Evolutionary conservation across 805 yeast species (phyloP).

Genomic region (Wickerhamiella musiphila): DNA sequence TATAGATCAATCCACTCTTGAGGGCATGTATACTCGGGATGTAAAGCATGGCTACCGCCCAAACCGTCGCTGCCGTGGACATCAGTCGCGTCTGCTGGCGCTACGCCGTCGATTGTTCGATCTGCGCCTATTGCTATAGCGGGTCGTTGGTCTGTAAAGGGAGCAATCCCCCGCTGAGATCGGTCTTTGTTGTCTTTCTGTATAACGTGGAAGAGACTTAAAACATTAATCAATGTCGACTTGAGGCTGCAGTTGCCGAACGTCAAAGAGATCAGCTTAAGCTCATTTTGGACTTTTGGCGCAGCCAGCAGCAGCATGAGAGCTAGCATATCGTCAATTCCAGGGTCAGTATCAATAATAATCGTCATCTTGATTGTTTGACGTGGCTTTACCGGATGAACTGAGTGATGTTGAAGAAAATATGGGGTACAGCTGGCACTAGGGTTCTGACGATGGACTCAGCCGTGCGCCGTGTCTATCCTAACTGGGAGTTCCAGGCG

Average conservation of each 20-base stretch:
- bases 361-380: too few relatives aligned
- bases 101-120: constrained; percentile 14
- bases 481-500: too few relatives aligned
- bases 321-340: constrained; percentile 27
- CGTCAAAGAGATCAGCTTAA: constrained; percentile 22
- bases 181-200: constrained; percentile 19
- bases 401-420: too few relatives aligned
- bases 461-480: too few relatives aligned
- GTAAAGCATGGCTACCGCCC: constrained; percentile 35
- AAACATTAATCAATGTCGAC: constrained; percentile 21
- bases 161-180: constrained; percentile 9
- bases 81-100: constrained; percentile 32
- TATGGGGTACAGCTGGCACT: too few relatives aligned
- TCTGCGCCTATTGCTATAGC: constrained; percentile 20
- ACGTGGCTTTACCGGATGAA: too few relatives aligned
- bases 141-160: constrained; percentile 19
- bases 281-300: constrained; percentile 14
- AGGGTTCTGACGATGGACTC: too few relatives aligned
- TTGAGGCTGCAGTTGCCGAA: constrained; percentile 24
- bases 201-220: constrained; percentile 23
- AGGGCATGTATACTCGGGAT: constrained; percentile 23
- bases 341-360: constrained; percentile 28
- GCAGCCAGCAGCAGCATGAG: constrained; percentile 22
- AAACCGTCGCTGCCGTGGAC: constrained; percentile 87
- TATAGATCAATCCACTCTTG: constrained; percentile 17